These are phyloP conservation scores for Chlorella sorokiniana DNA, from an alignment of 139 green algal species.

Conservation along the genomic window DNA sequence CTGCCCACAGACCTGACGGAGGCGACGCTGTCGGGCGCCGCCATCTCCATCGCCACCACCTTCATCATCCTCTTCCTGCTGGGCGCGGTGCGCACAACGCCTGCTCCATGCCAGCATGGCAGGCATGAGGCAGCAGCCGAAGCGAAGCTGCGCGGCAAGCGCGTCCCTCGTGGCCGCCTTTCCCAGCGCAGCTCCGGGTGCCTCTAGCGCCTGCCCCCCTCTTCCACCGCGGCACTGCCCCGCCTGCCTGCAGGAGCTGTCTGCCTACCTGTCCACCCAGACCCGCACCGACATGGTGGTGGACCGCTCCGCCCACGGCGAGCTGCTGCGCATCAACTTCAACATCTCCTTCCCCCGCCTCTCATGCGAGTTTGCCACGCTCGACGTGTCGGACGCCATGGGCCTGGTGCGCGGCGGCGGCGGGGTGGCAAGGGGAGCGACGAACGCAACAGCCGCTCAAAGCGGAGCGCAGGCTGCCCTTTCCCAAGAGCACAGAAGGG, in stretches of 20 bases:
- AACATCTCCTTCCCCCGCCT: conserved; percentile 86
- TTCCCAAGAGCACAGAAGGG: no score
- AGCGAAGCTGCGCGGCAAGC: no score
- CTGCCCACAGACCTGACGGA: conserved; percentile 90
- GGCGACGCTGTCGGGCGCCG: conserved; percentile 87
- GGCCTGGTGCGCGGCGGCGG: conserved; percentile 72
- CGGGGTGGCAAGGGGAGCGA: not conserved
- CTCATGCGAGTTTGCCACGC: conserved; percentile 96
- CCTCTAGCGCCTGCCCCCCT: no score
- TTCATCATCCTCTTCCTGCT: conserved; percentile 86
- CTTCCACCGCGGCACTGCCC: not conserved
- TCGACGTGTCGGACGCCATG: conserved; percentile 94
- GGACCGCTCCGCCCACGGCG: conserved; percentile 85
- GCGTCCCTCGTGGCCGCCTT: no score
- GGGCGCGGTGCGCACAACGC: conserved; percentile 63
- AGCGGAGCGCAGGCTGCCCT: no score
- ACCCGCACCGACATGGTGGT: conserved; percentile 84
- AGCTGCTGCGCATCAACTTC: conserved; percentile 97
- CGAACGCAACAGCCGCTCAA: no score
- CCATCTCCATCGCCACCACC: conserved; percentile 85
- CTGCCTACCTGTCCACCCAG: conserved; percentile 69
- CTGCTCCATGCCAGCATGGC: not conserved
- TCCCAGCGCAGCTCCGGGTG: no score
- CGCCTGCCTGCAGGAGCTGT: conserved; percentile 78
- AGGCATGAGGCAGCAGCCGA: not conserved